Percentiles rank a stretch among this genome's conserved stretches.
These are phyloP conservation scores for Lepiota venenata DNA, from an alignment of 768 basidiomycete species.

Conservation along the genomic window DNA sequence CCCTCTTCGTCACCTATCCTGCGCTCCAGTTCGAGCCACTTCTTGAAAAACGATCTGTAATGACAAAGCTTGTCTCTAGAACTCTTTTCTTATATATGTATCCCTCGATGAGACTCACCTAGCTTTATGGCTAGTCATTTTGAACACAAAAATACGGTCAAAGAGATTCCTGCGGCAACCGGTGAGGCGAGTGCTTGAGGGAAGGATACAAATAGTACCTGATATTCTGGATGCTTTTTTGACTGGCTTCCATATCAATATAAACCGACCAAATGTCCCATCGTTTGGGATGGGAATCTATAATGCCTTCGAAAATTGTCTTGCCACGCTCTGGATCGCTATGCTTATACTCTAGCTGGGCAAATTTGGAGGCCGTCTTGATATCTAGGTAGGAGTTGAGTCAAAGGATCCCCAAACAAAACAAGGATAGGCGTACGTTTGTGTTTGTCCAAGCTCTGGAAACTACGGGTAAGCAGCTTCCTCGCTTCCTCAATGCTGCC, in stretches of 20 bases:
- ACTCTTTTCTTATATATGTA: background rate
- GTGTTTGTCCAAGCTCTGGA: conserved; percentile 89
- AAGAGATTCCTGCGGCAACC: conserved; percentile 66
- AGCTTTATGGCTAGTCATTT: conserved; percentile 93
- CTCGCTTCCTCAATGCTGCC: conserved; percentile 79
- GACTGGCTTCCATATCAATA: conserved; percentile 91
- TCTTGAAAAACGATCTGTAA: conserved; percentile 90
- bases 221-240: conserved; percentile 73
- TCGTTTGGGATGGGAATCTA: conserved; percentile 93
- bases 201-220: conserved; percentile 42
- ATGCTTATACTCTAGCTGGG: conserved; percentile 90
- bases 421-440: conserved; percentile 70
- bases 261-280: conserved; percentile 97
- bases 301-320: conserved; percentile 94
- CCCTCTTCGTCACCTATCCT: conserved; percentile 87
- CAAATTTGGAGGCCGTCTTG: conserved; percentile 94
- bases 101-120: conserved; percentile 57
- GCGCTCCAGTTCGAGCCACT: conserved; percentile 89
- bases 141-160: conserved; percentile 74
- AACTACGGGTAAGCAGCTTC: conserved; percentile 77
- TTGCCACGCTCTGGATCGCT: conserved; percentile 94
- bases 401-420: background rate
- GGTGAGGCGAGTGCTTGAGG: conserved; percentile 1
- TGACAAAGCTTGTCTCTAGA: conserved; percentile 14
- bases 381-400: conserved; percentile 53